phyloP scores from a whole-genome alignment of 2,329 filamentous ascomycete genomes.

The Cryoendolithus antarcticus region DNA sequence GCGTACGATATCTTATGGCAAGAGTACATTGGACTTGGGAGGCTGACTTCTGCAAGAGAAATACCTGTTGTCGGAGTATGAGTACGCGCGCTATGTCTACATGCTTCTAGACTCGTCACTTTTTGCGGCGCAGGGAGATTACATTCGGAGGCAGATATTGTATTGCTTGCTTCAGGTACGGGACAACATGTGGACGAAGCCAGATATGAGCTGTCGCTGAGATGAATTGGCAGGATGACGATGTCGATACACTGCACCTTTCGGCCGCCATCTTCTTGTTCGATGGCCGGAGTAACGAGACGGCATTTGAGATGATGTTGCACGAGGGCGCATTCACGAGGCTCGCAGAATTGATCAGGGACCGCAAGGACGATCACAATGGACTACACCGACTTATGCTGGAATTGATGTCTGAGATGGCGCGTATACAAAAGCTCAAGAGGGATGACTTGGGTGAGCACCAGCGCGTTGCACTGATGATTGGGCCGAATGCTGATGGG shows the following conservation, averaged over 20 bases:
- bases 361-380: slow-evolving; percentile 49
- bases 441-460: slow-evolving; percentile 51
- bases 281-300: slow-evolving; percentile 68
- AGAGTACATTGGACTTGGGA: no score
- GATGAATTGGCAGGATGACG: slow-evolving; percentile 57
- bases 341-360: slow-evolving; percentile 68
- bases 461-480: no score
- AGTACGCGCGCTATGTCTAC: slow-evolving; percentile 68
- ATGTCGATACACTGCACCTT: slow-evolving; percentile 64
- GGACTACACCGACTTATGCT: slow-evolving; percentile 69
- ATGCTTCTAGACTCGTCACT: slow-evolving; percentile 63
- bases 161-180: slow-evolving; percentile 66
- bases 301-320: slow-evolving; percentile 77
- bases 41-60: slow-evolving; percentile 37
- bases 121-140: slow-evolving; percentile 64
- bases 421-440: slow-evolving; percentile 71
- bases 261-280: slow-evolving; percentile 75
- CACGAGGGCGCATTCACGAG: slow-evolving; percentile 71
- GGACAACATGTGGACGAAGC: neutral
- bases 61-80: slow-evolving; percentile 63
- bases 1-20: slow-evolving; percentile 27
- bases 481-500: no score
- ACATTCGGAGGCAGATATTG: slow-evolving; percentile 85
- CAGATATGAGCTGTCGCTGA: slow-evolving; percentile 3
- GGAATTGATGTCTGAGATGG: slow-evolving; percentile 93